Evolutionary conservation across 2,329 filamentous ascomycete genomes (phyloP), one percentile per base, ranked within the genome.

Genomic region (Epichloe bromicola): DNA sequence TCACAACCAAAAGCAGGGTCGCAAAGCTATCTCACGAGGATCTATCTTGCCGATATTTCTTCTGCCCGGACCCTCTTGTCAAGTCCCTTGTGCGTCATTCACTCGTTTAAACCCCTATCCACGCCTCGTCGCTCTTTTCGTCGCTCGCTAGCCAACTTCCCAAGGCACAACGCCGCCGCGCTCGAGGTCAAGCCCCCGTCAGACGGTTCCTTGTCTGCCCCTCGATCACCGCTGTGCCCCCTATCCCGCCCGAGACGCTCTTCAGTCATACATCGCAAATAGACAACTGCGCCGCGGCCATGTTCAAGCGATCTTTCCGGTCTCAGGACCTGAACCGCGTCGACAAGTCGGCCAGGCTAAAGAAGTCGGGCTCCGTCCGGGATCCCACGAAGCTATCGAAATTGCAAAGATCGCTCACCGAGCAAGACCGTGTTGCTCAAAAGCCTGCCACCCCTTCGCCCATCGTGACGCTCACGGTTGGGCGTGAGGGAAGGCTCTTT

Each of bases 241-340:
- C 14, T 46, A 33, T 44, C 37, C 47, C 30, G 41, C 23, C 23
- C 46, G 46, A 52, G 49, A 37, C 17, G 49, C 55, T 61, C 59
- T 63, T 62, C 58, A 56, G 57, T 45, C 17, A 33, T 38, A 7
- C 12, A 26, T 30, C 19, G 10, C 17, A 11, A 12, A 20, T 5
- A 14, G 11, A 2, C 8, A 37, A 46, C 51, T 20, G 46, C 52
- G 59, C 67, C 68, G 67, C 67, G 66, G 65, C 67, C 70, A 95
- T 95, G 88, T 95, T 95, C 78, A 94, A 89, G 74, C 88, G 88
- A 68, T 90, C 89, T 65, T 90, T 93, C 73, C 78, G 83, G 68
- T 83, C 85, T 60, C 85, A 83, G 69, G 85, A 91, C 62, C 68
- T 67, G 59, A 64, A 62, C 70, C 86, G 89, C 65, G 86, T 90